Evolutionary conservation across 2,329 filamentous ascomycete genomes (phyloP), one percentile per base, ranked within the genome.

Genomic region (Tolypocladium pustulatum): DNA sequence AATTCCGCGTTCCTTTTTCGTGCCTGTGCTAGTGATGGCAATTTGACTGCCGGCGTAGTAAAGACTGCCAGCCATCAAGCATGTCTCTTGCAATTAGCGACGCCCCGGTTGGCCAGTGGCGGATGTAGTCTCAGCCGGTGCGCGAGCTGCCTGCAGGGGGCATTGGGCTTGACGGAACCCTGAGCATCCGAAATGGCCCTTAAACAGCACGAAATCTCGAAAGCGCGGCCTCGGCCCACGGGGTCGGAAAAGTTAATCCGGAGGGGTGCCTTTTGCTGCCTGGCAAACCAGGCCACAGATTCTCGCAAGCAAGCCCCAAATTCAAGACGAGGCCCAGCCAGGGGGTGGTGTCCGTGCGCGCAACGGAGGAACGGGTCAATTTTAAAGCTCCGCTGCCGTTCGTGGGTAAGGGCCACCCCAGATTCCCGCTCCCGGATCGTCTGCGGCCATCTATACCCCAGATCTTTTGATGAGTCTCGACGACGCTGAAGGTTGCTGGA

Each of bases 291-390:
- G 43, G 43, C 43, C 15, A 20, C 5, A 4, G 10, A 17, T 7
- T 1, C 41, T 46, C 41, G n/a, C 41, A 41, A 41, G 38, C 41
- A 46, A 25, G 41, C 9, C 41, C 41, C n/a, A 6, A 46, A 46
- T 13, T 25, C n/a, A n/a, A n/a, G n/a, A n/a, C n/a, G n/a, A n/a
- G n/a, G n/a, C n/a, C n/a, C 1, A n/a, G 40, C 40, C 40, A 43
- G 40, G 40, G 38, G n/a, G 37, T 7, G 40, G 4, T 3, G 43
- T 20, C 46, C 27, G 46, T 51, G 46, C 57, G 60, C 57, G 60
- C 54, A 59, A 58, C 69, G 69, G 69, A 71, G 62, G 55, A 57
- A 58, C 69, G 69, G 69, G 51, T 60, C 64, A 67, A 71, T 66
- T 66, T 57, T 61, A 38, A 9, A 32, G 43, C 56, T 65, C 66